These are phyloP conservation scores for Phaffomyces thermotolerans DNA, from an alignment of 805 yeast species.

Conservation along the genomic window DNA sequence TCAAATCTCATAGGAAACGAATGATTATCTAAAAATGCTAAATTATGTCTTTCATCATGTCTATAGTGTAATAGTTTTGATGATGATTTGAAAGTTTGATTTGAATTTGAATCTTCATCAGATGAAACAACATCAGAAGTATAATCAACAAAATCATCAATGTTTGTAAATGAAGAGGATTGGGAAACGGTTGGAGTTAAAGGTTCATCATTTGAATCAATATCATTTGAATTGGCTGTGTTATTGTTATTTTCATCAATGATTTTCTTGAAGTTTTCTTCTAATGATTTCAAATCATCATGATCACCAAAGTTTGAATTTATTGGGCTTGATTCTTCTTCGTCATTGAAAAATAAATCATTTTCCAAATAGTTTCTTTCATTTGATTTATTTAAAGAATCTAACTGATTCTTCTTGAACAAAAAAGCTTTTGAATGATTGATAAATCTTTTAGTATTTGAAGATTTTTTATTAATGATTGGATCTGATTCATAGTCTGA, in stretches of 20 bases:
- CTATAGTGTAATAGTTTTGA: slow-evolving; percentile 21
- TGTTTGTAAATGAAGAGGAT: neutral
- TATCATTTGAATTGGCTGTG: slow-evolving; percentile 1
- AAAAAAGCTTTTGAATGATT: slow-evolving; percentile 6
- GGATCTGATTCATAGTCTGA: slow-evolving; percentile 21
- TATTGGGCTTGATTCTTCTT: slow-evolving; percentile 12
- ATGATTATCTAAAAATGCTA: slow-evolving; percentile 24
- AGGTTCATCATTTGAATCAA: slow-evolving; percentile 4
- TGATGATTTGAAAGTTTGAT: slow-evolving; percentile 3
- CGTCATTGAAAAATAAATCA: slow-evolving; percentile 14
- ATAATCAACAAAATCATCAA: slow-evolving; percentile 18
- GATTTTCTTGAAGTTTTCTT: slow-evolving; percentile 23
- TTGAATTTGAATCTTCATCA: slow-evolving; percentile 10
- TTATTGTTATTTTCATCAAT: slow-evolving; percentile 18
- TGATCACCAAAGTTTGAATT: slow-evolving; percentile 5
- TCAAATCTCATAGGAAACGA: slow-evolving; percentile 24
- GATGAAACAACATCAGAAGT: slow-evolving; percentile 12
- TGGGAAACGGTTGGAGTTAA: neutral
- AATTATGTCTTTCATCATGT: slow-evolving; percentile 24
- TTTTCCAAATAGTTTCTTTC: slow-evolving; percentile 9
- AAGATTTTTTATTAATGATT: slow-evolving; percentile 1
- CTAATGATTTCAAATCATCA: slow-evolving; percentile 20
- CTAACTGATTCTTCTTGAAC: slow-evolving; percentile 4
- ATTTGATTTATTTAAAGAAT: slow-evolving; percentile 2
- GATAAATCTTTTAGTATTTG: slow-evolving; percentile 6